Percentiles rank a stretch among this genome's conserved stretches.
These are phyloP conservation scores for Saccharomyces hybrid DNA, from an alignment of 1,139 yeast species.

Conservation along the genomic window DNA sequence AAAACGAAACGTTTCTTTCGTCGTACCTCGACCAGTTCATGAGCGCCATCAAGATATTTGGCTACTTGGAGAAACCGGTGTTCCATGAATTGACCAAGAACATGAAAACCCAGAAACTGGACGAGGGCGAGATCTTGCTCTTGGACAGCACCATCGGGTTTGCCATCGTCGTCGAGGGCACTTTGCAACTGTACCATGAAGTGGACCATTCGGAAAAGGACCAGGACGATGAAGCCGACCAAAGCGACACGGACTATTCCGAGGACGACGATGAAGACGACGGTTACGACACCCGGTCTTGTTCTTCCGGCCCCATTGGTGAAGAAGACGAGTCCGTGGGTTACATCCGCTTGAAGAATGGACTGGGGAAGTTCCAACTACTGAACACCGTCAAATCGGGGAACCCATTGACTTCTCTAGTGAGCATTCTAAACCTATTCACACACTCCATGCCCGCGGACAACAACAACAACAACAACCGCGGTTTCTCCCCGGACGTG, in stretches of 20 bases:
- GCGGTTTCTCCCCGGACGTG: not conserved
- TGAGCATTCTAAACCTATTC: slow-evolving; percentile 68
- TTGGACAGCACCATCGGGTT: slow-evolving; percentile 76
- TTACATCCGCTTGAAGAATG: slow-evolving; percentile 41
- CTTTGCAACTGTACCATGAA: slow-evolving; percentile 68
- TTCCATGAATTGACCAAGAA: slow-evolving; percentile 88
- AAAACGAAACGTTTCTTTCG: slow-evolving; percentile 16
- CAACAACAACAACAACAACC: not conserved
- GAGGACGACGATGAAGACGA: slow-evolving; percentile 4
- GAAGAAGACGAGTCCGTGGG: slow-evolving; percentile 10
- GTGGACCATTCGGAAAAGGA: slow-evolving; percentile 27
- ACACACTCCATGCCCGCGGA: slow-evolving; percentile 27
- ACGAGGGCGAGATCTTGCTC: slow-evolving; percentile 65
- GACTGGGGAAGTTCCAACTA: slow-evolving; percentile 49
- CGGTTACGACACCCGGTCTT: slow-evolving; percentile 7
- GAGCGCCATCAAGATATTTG: slow-evolving; percentile 87
- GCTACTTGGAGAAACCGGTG: slow-evolving; percentile 82
- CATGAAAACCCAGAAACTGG: slow-evolving; percentile 82
- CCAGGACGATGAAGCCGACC: slow-evolving; percentile 1
- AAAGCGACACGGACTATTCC: not conserved
- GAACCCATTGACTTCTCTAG: slow-evolving; percentile 73
- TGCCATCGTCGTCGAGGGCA: slow-evolving; percentile 91
- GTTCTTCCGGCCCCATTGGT: not conserved
- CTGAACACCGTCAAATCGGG: slow-evolving; percentile 84
- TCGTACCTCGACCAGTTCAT: slow-evolving; percentile 82